phyloP scores from a whole-genome alignment of 2,329 filamentous ascomycete genomes.

The Colletotrichum liaoningense region DNA sequence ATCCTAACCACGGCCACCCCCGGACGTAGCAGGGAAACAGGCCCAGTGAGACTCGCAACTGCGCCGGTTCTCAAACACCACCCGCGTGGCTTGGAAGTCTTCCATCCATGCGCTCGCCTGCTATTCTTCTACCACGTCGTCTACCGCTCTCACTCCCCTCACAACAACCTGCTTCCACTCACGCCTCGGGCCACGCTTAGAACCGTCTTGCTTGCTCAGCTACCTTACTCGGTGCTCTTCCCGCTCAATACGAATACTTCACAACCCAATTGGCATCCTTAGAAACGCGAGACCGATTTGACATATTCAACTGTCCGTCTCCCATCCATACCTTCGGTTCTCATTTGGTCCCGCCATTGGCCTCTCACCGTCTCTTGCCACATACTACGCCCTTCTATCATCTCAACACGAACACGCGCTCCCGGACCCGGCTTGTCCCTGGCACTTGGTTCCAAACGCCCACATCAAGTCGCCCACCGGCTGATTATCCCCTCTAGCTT shows the following conservation, averaged over 20 bases:
- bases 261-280: neutral
- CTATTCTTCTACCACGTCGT: neutral
- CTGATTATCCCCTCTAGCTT: neutral
- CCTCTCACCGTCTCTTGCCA: neutral
- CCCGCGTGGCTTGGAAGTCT: slow-evolving; percentile 37
- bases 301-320: neutral
- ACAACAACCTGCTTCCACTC: neutral
- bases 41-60: slow-evolving; percentile 33
- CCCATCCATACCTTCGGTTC: neutral
- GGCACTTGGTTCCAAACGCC: slow-evolving; percentile 7
- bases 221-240: neutral
- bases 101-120: slow-evolving; percentile 10
- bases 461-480: neutral
- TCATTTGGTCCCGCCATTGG: neutral
- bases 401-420: slow-evolving; percentile 30
- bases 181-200: neutral
- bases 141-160: neutral
- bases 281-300: neutral
- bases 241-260: neutral
- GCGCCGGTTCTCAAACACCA: slow-evolving; percentile 33
- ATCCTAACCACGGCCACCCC: slow-evolving; percentile 29
- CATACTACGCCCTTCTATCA: neutral
- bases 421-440: slow-evolving; percentile 19
- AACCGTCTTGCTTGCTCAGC: neutral
- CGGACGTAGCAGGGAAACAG: slow-evolving; percentile 29